Base-by-base conservation (phyloP, 2,329 filamentous ascomycete species). In the Fusarium sp. region DNA sequence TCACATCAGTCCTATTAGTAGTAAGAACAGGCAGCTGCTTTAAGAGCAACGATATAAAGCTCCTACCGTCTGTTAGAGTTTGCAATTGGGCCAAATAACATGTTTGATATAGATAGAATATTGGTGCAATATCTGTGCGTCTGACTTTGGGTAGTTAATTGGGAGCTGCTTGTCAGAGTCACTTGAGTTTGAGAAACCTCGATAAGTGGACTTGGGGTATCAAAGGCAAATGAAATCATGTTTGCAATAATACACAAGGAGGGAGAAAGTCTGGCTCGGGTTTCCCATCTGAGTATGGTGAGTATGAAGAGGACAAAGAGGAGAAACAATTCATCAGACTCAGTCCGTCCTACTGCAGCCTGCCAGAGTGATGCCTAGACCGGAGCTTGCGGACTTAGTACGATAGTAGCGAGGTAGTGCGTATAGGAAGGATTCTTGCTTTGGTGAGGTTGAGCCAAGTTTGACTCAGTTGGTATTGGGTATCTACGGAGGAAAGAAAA, bases 371-470 rank as follows among this genome's bases (percentile, higher is more conserved):
- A 45, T 37, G 51, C 51, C 51, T 39, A 37, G 31, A 44, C 44
- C 48, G 42, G 60, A 60, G 44, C 55, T 63, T 60, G 42, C 55
- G 44, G 48, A 56, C 27, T 66, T 63, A 54, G 42, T 44, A 60
- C 45, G 51, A 15, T 7, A 12, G 37, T 55, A 29, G 46, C 33
- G 45, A 54, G 49, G 19, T 16, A 38, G 49, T 35, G 16, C 12
- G 21, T 31, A 10, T n/a, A 56, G 18, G 18, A 57, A 56, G 18
- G 18, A 57, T 61, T 35, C 25, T 57, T 66, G 41, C 48, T 35
- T 55, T 33, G 21, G 38, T 37, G 35, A 51, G 56, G 63, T 48
- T 44, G 51, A 46, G 39, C 56, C 23, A 42, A 63, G 38, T 51
- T 35, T 48, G 52, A 39, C 35, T 52, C 46, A 42, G 45, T 63